A percentile compares a stretch with the other conserved stretches of the same genome.
These are phyloP conservation scores for Eimeria praecox DNA, from an alignment of 169 alveolate species.

Conservation along the genomic window DNA sequence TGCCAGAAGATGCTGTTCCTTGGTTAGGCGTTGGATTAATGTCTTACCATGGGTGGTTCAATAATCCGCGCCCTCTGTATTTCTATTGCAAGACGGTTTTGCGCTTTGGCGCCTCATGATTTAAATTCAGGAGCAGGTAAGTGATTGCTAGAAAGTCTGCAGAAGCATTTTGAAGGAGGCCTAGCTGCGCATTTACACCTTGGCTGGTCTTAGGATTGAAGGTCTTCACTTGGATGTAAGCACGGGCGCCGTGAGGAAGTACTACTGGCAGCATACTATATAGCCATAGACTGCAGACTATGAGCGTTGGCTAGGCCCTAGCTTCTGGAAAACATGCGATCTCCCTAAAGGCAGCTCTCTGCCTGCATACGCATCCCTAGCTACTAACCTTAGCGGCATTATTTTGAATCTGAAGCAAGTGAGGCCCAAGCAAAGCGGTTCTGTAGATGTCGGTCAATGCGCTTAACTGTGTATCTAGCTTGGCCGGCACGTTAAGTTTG, in stretches of 20 bases:
- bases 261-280: too few species aligned
- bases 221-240: neutral
- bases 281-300: too few species aligned
- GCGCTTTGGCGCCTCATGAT: neutral
- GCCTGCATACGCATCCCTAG: neutral
- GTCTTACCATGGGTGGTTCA: neutral
- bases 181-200: neutral
- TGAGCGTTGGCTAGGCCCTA: neutral
- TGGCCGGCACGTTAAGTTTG: neutral
- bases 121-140: neutral
- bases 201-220: neutral
- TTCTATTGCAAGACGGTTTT: too few species aligned
- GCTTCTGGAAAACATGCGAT: neutral
- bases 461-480: too few species aligned
- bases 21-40: neutral
- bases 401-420: neutral
- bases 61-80: too few species aligned
- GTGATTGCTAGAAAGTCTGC: neutral
- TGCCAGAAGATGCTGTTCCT: neutral
- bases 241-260: neutral
- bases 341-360: neutral
- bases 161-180: neutral
- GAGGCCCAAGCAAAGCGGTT: neutral
- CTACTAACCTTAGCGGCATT: neutral
- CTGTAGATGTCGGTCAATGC: neutral